Percentiles rank a stretch among this genome's conserved stretches.
Evolutionary conservation across 495 filamentous ascomycete species (phyloP).

Genomic region (Penicillium pancosmium): DNA sequence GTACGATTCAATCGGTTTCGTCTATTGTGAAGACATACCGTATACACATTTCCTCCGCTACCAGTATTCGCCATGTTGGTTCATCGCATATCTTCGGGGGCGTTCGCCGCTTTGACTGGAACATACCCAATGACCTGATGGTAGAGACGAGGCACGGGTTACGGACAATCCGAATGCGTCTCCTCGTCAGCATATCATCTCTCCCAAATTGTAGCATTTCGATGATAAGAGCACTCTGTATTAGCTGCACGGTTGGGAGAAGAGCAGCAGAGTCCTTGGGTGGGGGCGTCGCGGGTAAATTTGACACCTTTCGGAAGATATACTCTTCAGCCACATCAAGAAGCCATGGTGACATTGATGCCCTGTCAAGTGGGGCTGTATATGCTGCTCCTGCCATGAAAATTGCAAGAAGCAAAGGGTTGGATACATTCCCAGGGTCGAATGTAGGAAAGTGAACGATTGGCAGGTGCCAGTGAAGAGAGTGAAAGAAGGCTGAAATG

Average conservation of each 20-base stretch:
- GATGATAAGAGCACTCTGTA: constrained; percentile 42
- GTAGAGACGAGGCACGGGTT: constrained; percentile 43
- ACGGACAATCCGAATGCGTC: constrained; percentile 41
- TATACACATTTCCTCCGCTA: constrained; percentile 41
- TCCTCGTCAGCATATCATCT: constrained; percentile 34
- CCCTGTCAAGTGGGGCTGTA: constrained; percentile 26
- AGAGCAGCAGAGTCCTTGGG: constrained; percentile 16
- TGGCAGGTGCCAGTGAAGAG: constrained; percentile 42
- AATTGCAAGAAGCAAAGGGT: constrained; percentile 36
- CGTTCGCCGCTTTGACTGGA: constrained; percentile 29
- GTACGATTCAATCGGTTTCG: not conserved
- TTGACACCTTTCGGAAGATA: constrained; percentile 36
- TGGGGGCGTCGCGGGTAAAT: constrained; percentile 19
- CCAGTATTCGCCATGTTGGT: constrained; percentile 27
- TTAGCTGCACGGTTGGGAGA: constrained; percentile 29
- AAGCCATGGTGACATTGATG: constrained; percentile 28
- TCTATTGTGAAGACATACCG: constrained; percentile 19
- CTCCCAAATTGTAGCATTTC: constrained; percentile 46
- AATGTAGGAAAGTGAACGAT: constrained; percentile 46
- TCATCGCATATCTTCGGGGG: constrained; percentile 26
- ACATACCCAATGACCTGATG: constrained; percentile 37
- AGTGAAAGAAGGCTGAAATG: constrained; percentile 44
- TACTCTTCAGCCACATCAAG: constrained; percentile 44
- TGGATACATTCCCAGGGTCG: constrained; percentile 39
- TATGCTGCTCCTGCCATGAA: constrained; percentile 40